These are phyloP conservation scores for Isabelozyma pseudorhagii DNA, from an alignment of 805 yeast genomes.

Conservation along the genomic window DNA sequence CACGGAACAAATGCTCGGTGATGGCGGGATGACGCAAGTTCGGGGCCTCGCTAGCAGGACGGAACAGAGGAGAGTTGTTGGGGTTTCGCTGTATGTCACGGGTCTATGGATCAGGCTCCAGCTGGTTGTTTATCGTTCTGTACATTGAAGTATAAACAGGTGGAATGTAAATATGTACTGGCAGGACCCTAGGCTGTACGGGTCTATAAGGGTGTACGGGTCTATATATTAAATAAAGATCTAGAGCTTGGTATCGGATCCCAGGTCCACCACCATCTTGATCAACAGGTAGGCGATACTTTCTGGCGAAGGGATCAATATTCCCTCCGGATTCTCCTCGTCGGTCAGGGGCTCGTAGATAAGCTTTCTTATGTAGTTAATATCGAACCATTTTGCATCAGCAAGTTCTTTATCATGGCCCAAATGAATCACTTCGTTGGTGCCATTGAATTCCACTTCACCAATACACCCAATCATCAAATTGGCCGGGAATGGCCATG, in stretches of 20 bases:
- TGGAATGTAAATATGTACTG: not conserved
- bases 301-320: constrained; percentile 41
- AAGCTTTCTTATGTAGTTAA: constrained; percentile 46
- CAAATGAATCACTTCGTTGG: constrained; percentile 61
- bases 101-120: no score
- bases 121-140: no score
- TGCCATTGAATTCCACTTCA: constrained; percentile 65
- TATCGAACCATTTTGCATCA: constrained; percentile 84
- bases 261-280: constrained; percentile 34
- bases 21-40: not conserved
- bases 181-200: not conserved
- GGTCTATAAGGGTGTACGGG: not conserved
- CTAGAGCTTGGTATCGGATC: not conserved
- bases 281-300: constrained; percentile 46
- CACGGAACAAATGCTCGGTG: not conserved
- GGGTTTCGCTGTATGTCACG: no score
- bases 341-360: constrained; percentile 18
- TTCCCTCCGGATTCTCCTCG: constrained; percentile 30
- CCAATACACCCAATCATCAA: constrained; percentile 92
- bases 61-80: no score
- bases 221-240: not conserved
- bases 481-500: constrained; percentile 97
- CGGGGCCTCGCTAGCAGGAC: not conserved
- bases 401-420: constrained; percentile 83
- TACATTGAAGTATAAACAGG: no score